Percentiles rank a stretch among this genome's conserved stretches.
phyloP scores from a whole-genome alignment of 139 green algal species.

The Pleodorina starrii region DNA sequence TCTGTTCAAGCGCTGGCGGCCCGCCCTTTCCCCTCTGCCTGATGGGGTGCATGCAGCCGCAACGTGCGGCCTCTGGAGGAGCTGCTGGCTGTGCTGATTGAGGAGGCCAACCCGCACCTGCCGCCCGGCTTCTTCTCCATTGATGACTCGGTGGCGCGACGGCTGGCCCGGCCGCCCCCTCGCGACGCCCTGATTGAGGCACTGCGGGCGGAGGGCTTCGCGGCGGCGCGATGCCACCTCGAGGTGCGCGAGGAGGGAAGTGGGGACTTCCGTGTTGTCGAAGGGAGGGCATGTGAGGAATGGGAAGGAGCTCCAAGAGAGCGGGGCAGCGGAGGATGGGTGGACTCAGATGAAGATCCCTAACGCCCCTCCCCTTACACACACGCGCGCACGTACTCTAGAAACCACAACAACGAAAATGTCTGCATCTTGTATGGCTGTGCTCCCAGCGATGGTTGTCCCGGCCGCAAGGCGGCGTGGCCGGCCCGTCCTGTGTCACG shows the following conservation, averaged over 20 bases:
- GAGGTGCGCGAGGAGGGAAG: conserved; percentile 41
- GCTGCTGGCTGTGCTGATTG: conserved; percentile 60
- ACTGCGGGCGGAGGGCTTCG: conserved; percentile 49
- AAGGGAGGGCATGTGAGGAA: neutral
- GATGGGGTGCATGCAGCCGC: too few relatives aligned
- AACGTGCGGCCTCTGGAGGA: conserved; percentile 36
- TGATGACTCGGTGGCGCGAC: conserved; percentile 29
- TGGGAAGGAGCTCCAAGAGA: too few relatives aligned
- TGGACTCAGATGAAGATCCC: neutral
- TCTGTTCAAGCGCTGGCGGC: too few relatives aligned
- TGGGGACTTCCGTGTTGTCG: neutral
- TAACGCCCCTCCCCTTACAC: neutral
- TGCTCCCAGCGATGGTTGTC: too few relatives aligned
- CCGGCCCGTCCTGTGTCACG: too few relatives aligned
- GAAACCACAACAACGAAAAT: too few relatives aligned
- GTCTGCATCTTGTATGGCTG: too few relatives aligned
- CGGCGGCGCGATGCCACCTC: conserved; percentile 54
- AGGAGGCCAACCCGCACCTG: conserved; percentile 57
- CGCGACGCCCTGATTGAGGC: conserved; percentile 60
- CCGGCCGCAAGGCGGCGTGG: too few relatives aligned
- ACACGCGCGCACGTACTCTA: too few relatives aligned
- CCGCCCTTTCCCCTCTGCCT: too few relatives aligned
- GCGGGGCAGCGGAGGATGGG: too few relatives aligned
- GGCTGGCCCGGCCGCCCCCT: conserved; percentile 16
- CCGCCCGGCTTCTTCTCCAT: conserved; percentile 60